Base-by-base conservation (phyloP, 2,329 filamentous ascomycete genomes). In the Fusarium redolens region DNA sequence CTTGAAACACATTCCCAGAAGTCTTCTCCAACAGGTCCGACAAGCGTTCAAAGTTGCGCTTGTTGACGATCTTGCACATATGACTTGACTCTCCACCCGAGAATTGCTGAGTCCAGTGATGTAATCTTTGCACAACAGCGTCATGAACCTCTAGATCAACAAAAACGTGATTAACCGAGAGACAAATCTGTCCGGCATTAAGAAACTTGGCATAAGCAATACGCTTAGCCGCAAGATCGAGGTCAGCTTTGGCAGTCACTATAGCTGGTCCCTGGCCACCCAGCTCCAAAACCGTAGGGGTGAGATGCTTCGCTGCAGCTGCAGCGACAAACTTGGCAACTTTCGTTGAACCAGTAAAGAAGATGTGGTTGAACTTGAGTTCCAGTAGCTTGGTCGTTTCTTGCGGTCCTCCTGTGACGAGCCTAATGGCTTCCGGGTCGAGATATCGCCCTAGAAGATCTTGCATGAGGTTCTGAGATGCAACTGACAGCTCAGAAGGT, bases 221-320 rank as follows among this genome's bases (percentile, higher is more conserved):
- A 22, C 83, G 78, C 64, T 83, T 85, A 4, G 85, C 84, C 0
- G 84, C 80, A 7, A 82, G 75, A 41, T 85, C 81, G 3, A 86
- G 62, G 68, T 87, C 77, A 4, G 85, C 85, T 2, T 75, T 78
- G 25, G 77, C 71, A 2, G 79, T 81, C 10, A 87, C 81, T 54
- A 87, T 83, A 17, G 81, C 84, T 4, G 85, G 85, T 17, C 78
- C 81, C 65, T 84, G 83, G 18, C 85, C 85, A 11, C 85, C 85
- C 3, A 87, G 77, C 66, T 87, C 85, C 5, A 87, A 78, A 1
- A 81, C 81, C 2, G 80, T 79, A 0, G 84, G 82, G 0, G 85
- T 86, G n/a, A 87, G 78, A 64, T 85, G 74, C 44, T 83, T 83
- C 6, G 84, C 84, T 5, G 85, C 85, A 8, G 84, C 83, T 2